A percentile compares a stretch with the other conserved stretches of the same genome.
Conservation (phyloP, 2,329 filamentous ascomycete genomes). For the Colletotrichum caudatum region DNA sequence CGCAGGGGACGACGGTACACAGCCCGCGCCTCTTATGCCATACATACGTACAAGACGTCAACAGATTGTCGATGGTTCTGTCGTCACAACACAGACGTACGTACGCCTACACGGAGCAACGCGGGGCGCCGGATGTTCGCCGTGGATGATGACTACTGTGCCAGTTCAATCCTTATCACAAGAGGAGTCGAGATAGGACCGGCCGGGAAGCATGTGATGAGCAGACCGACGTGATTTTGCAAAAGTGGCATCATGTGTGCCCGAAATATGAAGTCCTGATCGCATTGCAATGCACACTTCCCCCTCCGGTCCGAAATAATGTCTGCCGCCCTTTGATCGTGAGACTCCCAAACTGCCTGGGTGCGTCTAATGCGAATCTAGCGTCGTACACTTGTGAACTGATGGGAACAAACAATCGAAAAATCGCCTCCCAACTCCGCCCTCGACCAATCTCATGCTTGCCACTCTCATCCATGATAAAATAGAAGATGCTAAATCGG, state of each 20-base stretch:
- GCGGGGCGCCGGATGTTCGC: background rate
- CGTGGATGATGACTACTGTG: background rate
- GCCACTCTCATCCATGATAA: slow-evolving; percentile 39
- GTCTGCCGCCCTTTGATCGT: background rate
- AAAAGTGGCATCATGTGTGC: background rate
- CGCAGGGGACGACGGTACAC: background rate
- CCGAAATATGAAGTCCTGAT: background rate
- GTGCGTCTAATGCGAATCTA: slow-evolving; percentile 39
- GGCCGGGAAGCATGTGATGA: background rate
- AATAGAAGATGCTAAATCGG: slow-evolving; percentile 18
- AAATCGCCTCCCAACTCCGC: slow-evolving; percentile 18
- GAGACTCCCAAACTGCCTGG: slow-evolving; percentile 19
- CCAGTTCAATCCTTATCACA: background rate
- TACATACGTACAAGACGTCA: background rate
- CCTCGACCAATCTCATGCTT: slow-evolving; percentile 32
- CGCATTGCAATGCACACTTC: slow-evolving; percentile 2
- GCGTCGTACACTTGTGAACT: slow-evolving; percentile 9
- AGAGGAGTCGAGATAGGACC: background rate
- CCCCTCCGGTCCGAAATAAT: slow-evolving; percentile 8
- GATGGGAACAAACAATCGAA: background rate
- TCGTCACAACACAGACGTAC: background rate
- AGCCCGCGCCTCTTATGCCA: background rate
- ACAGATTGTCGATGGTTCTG: background rate
- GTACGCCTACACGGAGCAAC: background rate
- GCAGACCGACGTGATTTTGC: background rate